These are phyloP conservation scores for Onygenales sp. DNA, from an alignment of 2,329 filamentous ascomycete species.

Conservation along the genomic window DNA sequence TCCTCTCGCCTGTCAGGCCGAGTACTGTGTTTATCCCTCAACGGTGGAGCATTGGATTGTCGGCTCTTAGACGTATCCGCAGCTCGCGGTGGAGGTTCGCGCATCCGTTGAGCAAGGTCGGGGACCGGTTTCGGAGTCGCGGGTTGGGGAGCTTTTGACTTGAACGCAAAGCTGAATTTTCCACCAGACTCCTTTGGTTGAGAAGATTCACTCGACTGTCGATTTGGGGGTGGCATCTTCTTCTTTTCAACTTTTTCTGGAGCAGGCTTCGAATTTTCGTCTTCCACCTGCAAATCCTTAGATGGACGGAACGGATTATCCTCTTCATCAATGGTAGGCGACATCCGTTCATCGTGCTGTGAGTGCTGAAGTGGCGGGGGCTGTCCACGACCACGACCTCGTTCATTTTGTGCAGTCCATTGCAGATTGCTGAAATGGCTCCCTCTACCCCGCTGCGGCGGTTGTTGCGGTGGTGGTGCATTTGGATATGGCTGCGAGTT, in stretches of 20 bases:
- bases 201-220: conserved; percentile 46
- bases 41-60: conserved; percentile 24
- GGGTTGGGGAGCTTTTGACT: conserved; percentile 58
- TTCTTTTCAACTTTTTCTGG: conserved; percentile 30
- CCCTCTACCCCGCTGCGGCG: conserved; percentile 43
- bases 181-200: conserved; percentile 39
- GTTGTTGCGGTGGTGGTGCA: conserved; percentile 7
- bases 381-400: conserved; percentile 39
- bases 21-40: conserved; percentile 31
- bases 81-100: conserved; percentile 28
- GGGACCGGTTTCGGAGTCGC: conserved; percentile 43
- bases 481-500: conserved; percentile 39
- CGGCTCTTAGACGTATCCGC: conserved; percentile 29
- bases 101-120: conserved; percentile 41
- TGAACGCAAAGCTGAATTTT: conserved; percentile 92
- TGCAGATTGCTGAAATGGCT: conserved; percentile 58
- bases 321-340: conserved; percentile 39
- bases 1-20: conserved; percentile 35
- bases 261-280: conserved; percentile 45
- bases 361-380: conserved; percentile 22
- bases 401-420: conserved; percentile 54
- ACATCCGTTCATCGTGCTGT: conserved; percentile 23
- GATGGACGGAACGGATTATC: conserved; percentile 55
- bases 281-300: conserved; percentile 57
- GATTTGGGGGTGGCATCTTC: conserved; percentile 47